phyloP scores from a whole-genome alignment of 139 green algal species.

The Tetradesmus obliquus region DNA sequence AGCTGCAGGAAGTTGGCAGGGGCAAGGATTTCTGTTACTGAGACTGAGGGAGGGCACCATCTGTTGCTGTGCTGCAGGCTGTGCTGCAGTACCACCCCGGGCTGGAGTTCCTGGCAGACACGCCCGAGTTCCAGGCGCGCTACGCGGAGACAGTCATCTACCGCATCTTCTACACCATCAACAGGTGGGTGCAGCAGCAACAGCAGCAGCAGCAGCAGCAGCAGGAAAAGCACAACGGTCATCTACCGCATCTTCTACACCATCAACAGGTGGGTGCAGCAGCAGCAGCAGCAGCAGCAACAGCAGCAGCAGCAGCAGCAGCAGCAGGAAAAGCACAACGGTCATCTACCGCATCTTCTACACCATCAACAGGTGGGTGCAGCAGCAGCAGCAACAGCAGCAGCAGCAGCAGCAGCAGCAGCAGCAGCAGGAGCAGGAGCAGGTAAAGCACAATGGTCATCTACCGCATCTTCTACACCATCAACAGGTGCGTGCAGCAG shows the following conservation, averaged over 20 bases:
- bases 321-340: slow-evolving; percentile 63
- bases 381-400: background rate
- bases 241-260: slow-evolving; percentile 98
- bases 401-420: background rate
- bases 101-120: slow-evolving; percentile 97
- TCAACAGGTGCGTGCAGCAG: slow-evolving; percentile 75
- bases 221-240: slow-evolving; percentile 78
- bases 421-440: no score
- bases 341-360: slow-evolving; percentile 99
- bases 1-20: no score
- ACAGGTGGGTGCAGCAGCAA: slow-evolving; percentile 60
- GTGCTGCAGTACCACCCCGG: slow-evolving; percentile 94
- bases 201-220: background rate
- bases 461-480: slow-evolving; percentile 96
- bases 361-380: slow-evolving; percentile 77
- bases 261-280: slow-evolving; percentile 76
- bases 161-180: slow-evolving; percentile 97
- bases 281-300: background rate
- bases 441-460: slow-evolving; percentile 83
- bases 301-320: no score
- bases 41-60: no score
- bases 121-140: slow-evolving; percentile 93
- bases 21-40: no score
- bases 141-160: slow-evolving; percentile 99
- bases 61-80: slow-evolving; percentile 1